Evolutionary conservation across 2,329 filamentous ascomycete genomes (phyloP).

Genomic region (Diplocarpon mali): DNA sequence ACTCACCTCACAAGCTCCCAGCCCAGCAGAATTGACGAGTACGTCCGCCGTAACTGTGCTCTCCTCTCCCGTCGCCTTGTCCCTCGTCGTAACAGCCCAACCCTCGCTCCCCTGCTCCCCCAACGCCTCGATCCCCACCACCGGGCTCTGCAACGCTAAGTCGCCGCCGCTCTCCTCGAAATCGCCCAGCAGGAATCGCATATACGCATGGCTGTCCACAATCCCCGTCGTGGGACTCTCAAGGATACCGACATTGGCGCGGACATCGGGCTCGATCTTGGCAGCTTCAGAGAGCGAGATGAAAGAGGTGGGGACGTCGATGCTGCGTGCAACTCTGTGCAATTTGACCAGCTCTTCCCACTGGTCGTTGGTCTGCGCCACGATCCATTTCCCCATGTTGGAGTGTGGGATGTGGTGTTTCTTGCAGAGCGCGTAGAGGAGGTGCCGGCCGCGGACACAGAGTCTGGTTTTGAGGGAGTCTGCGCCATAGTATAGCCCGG

Average conservation of each 20-base stretch:
- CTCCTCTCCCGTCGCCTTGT: conserved; percentile 35
- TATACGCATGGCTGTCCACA: conserved; percentile 74
- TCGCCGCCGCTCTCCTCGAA: conserved; percentile 71
- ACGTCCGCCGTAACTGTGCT: conserved; percentile 60
- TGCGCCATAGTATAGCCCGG: conserved; percentile 61
- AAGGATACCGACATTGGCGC: conserved; percentile 61
- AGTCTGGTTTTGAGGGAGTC: conserved; percentile 70
- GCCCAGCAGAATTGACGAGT: conserved; percentile 76
- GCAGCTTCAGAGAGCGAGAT: conserved; percentile 51
- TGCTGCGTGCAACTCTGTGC: conserved; percentile 32
- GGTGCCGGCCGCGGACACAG: conserved; percentile 64
- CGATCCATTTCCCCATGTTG: conserved; percentile 86
- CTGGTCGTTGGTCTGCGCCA: conserved; percentile 69
- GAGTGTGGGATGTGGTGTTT: conserved; percentile 56
- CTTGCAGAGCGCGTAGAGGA: conserved; percentile 71
- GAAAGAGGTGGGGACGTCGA: conserved; percentile 60
- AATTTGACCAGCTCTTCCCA: conserved; percentile 36
- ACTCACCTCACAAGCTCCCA: conserved; percentile 63
- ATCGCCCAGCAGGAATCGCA: conserved; percentile 66
- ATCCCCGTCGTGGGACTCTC: conserved; percentile 83
- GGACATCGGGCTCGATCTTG: conserved; percentile 62
- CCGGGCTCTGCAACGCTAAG: conserved; percentile 56
- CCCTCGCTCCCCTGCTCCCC: conserved; percentile 40
- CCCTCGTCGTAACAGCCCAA: conserved; percentile 55
- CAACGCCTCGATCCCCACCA: conserved; percentile 40